Conservation (phyloP, 2,329 filamentous ascomycete genomes). For the Calonectria henricotiae region DNA sequence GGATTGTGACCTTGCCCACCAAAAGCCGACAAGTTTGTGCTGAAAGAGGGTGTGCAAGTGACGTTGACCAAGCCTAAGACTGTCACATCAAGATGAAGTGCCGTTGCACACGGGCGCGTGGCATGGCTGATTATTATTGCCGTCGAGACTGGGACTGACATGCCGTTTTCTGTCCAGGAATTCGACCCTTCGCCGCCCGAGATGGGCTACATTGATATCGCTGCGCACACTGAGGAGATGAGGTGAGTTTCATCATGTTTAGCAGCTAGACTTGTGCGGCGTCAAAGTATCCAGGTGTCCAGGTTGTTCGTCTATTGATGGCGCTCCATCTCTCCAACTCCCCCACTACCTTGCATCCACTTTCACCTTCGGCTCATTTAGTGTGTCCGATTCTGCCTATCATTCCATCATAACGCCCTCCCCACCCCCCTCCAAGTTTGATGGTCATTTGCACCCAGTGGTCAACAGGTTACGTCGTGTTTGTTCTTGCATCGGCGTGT, state of each 20-base stretch:
- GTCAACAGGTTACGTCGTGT: conserved; percentile 20
- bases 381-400: neutral
- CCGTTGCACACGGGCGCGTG: conserved; percentile 30
- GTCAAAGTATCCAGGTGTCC: conserved; percentile 28
- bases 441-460: neutral
- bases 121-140: conserved; percentile 28
- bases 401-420: conserved; percentile 10
- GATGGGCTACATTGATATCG: conserved; percentile 71
- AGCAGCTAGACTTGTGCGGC: conserved; percentile 38
- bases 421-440: neutral
- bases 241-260: conserved; percentile 63
- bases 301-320: conserved; percentile 1
- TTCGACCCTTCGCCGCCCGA: conserved; percentile 71
- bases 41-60: conserved; percentile 33
- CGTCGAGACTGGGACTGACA: conserved; percentile 44
- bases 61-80: conserved; percentile 24
- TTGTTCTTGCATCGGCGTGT: conserved; percentile 31
- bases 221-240: conserved; percentile 67
- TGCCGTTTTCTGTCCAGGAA: conserved; percentile 63
- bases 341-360: neutral
- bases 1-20: neutral
- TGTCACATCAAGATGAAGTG: conserved; percentile 32
- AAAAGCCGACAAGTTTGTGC: neutral
- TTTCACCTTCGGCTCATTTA: neutral
- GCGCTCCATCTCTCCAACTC: neutral